Base-by-base conservation (phyloP, 495 filamentous ascomycete species). In the Apiosordaria backusii region DNA sequence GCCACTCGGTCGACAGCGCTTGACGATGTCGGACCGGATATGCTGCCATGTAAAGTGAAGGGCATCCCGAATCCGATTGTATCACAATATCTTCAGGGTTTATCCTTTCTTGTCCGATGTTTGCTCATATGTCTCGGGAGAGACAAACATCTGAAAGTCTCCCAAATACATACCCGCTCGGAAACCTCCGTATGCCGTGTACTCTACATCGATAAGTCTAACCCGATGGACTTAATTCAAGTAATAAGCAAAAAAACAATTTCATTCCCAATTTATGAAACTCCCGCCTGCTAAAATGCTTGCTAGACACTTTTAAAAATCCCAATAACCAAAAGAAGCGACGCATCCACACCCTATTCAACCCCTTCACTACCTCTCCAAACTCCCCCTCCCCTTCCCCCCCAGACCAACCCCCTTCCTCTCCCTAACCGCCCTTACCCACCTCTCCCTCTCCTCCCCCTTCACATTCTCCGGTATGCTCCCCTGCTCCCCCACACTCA, bases 361-460 rank as follows among this genome's bases (percentile, higher is more conserved):
- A 45, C 53, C 29, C n/a, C 25, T 25, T 10, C 13, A 21, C 26
- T 5, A 15, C 10, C 35, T 26, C 23, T 26, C 60, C 4, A 57
- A 62, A 40, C 25, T 53, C 45, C 40, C 26, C 57, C 54, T 60
- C 65, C 19, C 66, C 62, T 54, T 63, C 27, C 35, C 3, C 26
- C 40, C 60, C 74, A 76, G 50, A 18, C 81, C 81, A 0, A 74
- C 78, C 18, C 80, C 80, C 67, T 85, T 85, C 63, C 83, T 76
- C 63, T 74, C 72, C 61, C 68, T 62, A 13, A 81, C 29, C 5
- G 80, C 81, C 61, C 72, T 71, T 10, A 62, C 58, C 83, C 81
- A 82, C 60, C 78, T 71, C 73, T 80, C 80, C 64, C 67, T 67
- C 52, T 55, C 52, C n/a, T 15, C 9, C 15, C 57, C 59, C 29